Conservation (phyloP, 202 grass and related monocot genomes). For the Brachypodium distachyon region DNA sequence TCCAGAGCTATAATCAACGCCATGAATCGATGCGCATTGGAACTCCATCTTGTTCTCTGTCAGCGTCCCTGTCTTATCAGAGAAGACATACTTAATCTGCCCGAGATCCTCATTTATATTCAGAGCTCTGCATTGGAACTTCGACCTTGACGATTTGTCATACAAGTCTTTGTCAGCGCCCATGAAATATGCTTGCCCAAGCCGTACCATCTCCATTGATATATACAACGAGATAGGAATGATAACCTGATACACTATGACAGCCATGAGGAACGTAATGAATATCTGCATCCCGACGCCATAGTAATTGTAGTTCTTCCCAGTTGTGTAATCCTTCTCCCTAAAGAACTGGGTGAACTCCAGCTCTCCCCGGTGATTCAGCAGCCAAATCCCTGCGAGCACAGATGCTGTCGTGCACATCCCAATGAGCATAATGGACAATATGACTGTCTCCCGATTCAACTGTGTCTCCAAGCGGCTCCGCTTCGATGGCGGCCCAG, state of each 20-base stretch:
- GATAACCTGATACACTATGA: conserved; percentile 97
- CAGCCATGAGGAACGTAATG: conserved; percentile 76
- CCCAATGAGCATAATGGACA: conserved; percentile 64
- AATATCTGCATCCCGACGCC: conserved; percentile 69
- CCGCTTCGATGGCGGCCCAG: conserved; percentile 61
- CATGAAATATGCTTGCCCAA: conserved; percentile 96
- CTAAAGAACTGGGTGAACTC: conserved; percentile 66
- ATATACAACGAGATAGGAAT: conserved; percentile 96
- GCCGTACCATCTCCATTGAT: conserved; percentile 88
- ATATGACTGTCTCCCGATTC: conserved; percentile 71
- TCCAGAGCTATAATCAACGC: conserved; percentile 59
- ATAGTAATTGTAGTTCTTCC: conserved; percentile 78
- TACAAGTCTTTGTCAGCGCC: conserved; percentile 50
- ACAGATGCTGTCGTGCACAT: conserved; percentile 55
- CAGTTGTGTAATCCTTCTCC: conserved; percentile 64
- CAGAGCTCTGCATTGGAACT: conserved; percentile 78
- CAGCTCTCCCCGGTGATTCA: conserved; percentile 40
- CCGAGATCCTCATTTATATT: conserved; percentile 96
- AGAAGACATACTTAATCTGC: conserved; percentile 87
- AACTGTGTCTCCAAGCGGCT: conserved; percentile 64
- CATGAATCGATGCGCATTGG: conserved; percentile 49
- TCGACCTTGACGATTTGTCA: conserved; percentile 50
- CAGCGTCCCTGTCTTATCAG: conserved; percentile 86
- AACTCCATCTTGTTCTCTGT: conserved; percentile 97
- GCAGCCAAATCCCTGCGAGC: conserved; percentile 62